Percentiles rank a stretch among this genome's conserved stretches.
Conservation (phyloP, 2,329 filamentous ascomycete species). For the Didymella exigua region DNA sequence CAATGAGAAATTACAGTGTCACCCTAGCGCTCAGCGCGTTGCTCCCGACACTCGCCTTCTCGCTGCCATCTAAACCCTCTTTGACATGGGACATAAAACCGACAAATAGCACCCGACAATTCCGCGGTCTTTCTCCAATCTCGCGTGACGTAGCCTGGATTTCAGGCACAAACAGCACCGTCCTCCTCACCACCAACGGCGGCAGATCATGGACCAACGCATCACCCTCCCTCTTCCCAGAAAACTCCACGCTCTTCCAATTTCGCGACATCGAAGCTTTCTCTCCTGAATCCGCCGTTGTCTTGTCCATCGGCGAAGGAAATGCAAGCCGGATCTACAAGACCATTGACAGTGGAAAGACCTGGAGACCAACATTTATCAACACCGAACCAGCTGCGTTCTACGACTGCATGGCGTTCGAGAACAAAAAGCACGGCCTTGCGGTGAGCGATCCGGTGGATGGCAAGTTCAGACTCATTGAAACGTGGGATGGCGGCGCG, state of each 20-base stretch:
- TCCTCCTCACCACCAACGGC: constrained; percentile 31
- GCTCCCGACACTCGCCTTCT: background rate
- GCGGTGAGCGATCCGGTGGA: constrained; percentile 39
- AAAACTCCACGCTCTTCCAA: constrained; percentile 30
- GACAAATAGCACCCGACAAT: constrained; percentile 35
- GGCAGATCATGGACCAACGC: constrained; percentile 34
- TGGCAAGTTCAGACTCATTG: constrained; percentile 36
- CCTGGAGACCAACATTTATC: constrained; percentile 31
- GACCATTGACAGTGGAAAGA: constrained; percentile 29
- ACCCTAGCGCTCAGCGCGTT: background rate
- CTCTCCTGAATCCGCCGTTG: constrained; percentile 24
- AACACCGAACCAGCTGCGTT: constrained; percentile 34
- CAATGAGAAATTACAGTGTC: background rate
- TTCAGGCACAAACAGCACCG: constrained; percentile 35
- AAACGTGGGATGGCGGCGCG: constrained; percentile 33
- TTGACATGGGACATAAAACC: constrained; percentile 30
- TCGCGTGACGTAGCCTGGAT: constrained; percentile 29
- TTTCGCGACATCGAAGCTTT: constrained; percentile 41
- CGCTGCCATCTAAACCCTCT: background rate
- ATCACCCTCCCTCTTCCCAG: constrained; percentile 26
- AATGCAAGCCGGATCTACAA: constrained; percentile 31
- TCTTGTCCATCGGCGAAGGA: constrained; percentile 35
- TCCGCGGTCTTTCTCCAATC: constrained; percentile 34
- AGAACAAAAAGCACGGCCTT: constrained; percentile 28
- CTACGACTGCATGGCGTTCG: constrained; percentile 41